Conservation (phyloP, 1,139 yeast species). For the Wickerhamomyces sp. region DNA sequence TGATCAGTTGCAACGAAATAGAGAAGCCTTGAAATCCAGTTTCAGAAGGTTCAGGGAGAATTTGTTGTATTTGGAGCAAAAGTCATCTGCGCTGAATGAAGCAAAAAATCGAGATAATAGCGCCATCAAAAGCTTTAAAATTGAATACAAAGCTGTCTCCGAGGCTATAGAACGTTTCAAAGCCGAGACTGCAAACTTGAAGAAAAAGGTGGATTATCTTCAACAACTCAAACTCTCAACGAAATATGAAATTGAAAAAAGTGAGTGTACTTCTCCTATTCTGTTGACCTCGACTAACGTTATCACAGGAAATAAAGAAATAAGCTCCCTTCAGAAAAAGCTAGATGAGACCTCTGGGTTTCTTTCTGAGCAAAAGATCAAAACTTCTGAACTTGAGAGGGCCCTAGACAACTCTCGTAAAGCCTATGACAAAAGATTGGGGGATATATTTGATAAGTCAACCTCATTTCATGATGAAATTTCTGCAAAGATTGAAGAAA, state of each 20-base stretch:
- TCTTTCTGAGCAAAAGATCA: constrained; percentile 24
- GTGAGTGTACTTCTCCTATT: constrained; percentile 1
- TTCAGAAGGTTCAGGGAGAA: constrained; percentile 10
- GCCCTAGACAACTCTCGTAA: constrained; percentile 12
- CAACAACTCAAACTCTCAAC: constrained; percentile 17
- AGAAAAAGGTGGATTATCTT: constrained; percentile 19
- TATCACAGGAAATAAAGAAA: constrained; percentile 16
- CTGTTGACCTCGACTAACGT: background rate
- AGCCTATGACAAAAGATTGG: constrained; percentile 16
- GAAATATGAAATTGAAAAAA: constrained; percentile 19
- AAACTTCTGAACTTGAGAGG: constrained; percentile 17
- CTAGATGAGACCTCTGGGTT: constrained; percentile 22
- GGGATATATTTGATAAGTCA: constrained; percentile 1
- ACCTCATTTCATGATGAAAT: constrained; percentile 1
- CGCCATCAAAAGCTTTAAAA: constrained; percentile 6
- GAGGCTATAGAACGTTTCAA: constrained; percentile 5
- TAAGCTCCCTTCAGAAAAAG: constrained; percentile 12
- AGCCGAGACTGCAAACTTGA: constrained; percentile 8
- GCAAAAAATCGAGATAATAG: constrained; percentile 9
- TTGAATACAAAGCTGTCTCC: constrained; percentile 5
- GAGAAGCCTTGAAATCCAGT: constrained; percentile 5
- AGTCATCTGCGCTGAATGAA: constrained; percentile 6
- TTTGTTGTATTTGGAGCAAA: constrained; percentile 7
- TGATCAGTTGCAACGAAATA: constrained; percentile 1
- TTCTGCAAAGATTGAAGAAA: constrained; percentile 2